phyloP scores from a whole-genome alignment of 2,329 filamentous ascomycete species.

The Ambrosiella beaveri region DNA sequence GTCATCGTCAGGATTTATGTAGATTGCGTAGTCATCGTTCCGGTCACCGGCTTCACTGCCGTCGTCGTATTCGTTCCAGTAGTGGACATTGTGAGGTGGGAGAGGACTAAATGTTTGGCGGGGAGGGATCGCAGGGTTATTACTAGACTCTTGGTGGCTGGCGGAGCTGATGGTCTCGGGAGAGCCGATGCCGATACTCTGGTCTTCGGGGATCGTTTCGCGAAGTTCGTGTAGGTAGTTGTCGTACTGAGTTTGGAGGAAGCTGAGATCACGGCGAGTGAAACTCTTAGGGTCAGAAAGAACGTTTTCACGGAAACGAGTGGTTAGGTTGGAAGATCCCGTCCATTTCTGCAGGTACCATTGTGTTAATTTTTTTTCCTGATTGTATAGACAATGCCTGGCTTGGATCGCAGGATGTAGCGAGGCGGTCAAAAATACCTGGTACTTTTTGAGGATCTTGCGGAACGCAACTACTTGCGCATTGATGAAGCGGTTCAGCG shows the following conservation, averaged over 20 bases:
- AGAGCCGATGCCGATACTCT: slow-evolving; percentile 22
- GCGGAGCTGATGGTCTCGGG: slow-evolving; percentile 19
- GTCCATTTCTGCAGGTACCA: slow-evolving; percentile 55
- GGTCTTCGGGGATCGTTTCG: slow-evolving; percentile 24
- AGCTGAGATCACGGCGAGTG: slow-evolving; percentile 44
- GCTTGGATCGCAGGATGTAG: neutral
- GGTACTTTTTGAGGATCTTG: slow-evolving; percentile 76
- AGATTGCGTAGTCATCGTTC: slow-evolving; percentile 52
- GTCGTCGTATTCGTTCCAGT: slow-evolving; percentile 81
- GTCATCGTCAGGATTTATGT: slow-evolving; percentile 51
- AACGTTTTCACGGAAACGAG: slow-evolving; percentile 49
- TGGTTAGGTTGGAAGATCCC: slow-evolving; percentile 45
- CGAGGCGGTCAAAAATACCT: slow-evolving; percentile 24
- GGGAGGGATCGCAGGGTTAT: slow-evolving; percentile 16
- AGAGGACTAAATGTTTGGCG: slow-evolving; percentile 7
- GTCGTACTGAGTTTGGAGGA: slow-evolving; percentile 33
- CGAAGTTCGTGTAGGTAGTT: slow-evolving; percentile 32
- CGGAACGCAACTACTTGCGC: slow-evolving; percentile 61
- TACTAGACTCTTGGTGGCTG: slow-evolving; percentile 13
- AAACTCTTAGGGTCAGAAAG: slow-evolving; percentile 53
- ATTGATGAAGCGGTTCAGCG: slow-evolving; percentile 52
- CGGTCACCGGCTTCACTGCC: slow-evolving; percentile 49
- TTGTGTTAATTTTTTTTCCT: slow-evolving; percentile 1
- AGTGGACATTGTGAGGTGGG: slow-evolving; percentile 23
- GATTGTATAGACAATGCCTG: neutral